Evolutionary conservation across 768 basidiomycete genomes (phyloP).

Genomic region (Kwoniella pini): DNA sequence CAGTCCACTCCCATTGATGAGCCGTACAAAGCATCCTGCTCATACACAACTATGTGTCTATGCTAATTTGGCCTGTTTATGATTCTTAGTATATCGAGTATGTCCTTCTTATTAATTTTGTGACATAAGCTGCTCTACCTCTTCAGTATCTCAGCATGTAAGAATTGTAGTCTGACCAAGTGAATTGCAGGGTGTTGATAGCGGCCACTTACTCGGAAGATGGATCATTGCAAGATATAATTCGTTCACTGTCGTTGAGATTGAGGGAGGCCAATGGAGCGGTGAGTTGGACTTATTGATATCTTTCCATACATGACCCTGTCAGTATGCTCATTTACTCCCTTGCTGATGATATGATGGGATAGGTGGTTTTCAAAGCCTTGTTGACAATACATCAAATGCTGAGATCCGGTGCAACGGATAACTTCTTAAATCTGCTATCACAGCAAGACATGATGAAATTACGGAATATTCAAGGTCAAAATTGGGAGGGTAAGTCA

Average conservation of each 20-base stretch:
- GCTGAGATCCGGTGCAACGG: conserved; percentile 94
- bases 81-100: conserved; percentile 76
- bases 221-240: conserved; percentile 88
- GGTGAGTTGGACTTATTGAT: too few species aligned
- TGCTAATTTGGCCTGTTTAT: background rate
- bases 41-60: too few species aligned
- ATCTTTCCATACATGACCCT: too few species aligned
- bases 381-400: conserved; percentile 92
- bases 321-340: too few species aligned
- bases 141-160: background rate
- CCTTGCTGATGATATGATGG: too few species aligned
- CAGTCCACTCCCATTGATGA: too few species aligned
- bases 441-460: conserved; percentile 74
- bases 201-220: conserved; percentile 97
- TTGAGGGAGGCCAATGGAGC: conserved; percentile 89
- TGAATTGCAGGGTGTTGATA: conserved; percentile 66
- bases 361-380: conserved; percentile 96
- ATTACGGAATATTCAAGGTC: conserved; percentile 75
- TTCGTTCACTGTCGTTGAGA: conserved; percentile 78
- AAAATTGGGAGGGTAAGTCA: conserved; percentile 79
- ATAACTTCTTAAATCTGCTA: conserved; percentile 83
- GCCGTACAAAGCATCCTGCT: too few species aligned
- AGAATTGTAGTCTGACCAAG: background rate
- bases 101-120: conserved; percentile 19
- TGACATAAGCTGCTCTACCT: too few species aligned